Conservation (phyloP, 148 eudicot genomes). For the Rhododendron simsii region DNA sequence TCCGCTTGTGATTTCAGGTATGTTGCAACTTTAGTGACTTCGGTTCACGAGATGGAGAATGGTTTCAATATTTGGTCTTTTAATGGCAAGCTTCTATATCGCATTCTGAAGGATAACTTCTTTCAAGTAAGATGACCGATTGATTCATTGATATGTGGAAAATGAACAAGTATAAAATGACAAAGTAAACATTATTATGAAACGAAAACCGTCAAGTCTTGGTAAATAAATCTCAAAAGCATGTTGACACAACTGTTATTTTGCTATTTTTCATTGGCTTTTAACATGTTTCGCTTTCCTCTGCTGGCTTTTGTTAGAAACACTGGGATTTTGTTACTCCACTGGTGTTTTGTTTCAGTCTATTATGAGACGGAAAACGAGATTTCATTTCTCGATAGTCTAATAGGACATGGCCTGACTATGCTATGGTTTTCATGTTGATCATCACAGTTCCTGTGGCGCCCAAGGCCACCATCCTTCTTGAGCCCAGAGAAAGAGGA, state of each 20-base stretch:
- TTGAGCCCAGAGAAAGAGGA: slow-evolving; percentile 83
- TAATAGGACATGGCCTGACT: no score
- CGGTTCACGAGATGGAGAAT: slow-evolving; percentile 97
- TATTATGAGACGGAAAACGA: no score
- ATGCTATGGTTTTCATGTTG: background rate
- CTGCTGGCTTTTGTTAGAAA: background rate
- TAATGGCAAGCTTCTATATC: slow-evolving; percentile 76
- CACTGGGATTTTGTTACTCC: background rate
- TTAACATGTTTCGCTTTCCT: background rate
- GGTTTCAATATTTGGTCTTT: slow-evolving; percentile 95
- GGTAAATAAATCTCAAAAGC: background rate
- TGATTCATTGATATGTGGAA: background rate
- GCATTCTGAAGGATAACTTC: slow-evolving; percentile 84
- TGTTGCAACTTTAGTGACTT: slow-evolving; percentile 82
- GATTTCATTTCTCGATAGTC: background rate
- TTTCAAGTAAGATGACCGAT: slow-evolving; percentile 55
- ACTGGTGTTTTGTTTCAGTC: background rate
- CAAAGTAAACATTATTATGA: no score
- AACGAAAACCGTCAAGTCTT: no score
- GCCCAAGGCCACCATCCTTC: slow-evolving; percentile 84
- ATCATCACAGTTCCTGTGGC: slow-evolving; percentile 63
- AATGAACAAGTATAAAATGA: no score
- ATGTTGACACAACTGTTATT: background rate
- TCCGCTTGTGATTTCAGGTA: slow-evolving; percentile 39
- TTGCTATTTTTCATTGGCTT: background rate